Evolutionary conservation across 306 rosid species (phyloP).

Genomic region (Cicer pinnatifidum): DNA sequence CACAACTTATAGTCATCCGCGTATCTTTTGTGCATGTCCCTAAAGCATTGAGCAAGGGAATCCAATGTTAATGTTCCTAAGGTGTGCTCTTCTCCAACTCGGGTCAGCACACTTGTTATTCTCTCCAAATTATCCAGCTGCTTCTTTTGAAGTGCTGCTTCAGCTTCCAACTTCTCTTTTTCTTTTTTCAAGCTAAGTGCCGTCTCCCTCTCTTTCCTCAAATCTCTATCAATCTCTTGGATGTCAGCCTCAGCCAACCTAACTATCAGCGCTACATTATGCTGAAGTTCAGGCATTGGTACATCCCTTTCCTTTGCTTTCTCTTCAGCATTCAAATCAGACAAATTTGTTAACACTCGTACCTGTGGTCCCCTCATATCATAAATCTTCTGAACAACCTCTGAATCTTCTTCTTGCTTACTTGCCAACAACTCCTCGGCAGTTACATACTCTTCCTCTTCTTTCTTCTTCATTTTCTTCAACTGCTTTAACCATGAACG

Average conservation of each 20-base stretch:
- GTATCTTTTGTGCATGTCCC: constrained; percentile 61
- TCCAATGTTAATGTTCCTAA: constrained; percentile 74
- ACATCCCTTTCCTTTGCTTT: constrained; percentile 59
- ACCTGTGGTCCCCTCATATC: constrained; percentile 64
- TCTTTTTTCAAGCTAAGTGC: constrained; percentile 79
- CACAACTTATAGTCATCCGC: constrained; percentile 75
- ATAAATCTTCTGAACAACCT: constrained; percentile 73
- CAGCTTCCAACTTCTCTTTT: constrained; percentile 67
- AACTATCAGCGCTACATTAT: constrained; percentile 51
- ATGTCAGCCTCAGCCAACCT: constrained; percentile 58
- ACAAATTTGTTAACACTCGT: constrained; percentile 54
- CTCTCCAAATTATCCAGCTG: constrained; percentile 68
- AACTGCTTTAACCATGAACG: constrained; percentile 68
- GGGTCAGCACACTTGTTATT: constrained; percentile 59
- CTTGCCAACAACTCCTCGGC: constrained; percentile 77
- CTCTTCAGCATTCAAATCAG: constrained; percentile 67
- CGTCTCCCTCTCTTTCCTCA: constrained; percentile 72
- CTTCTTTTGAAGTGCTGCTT: constrained; percentile 64
- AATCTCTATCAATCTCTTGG: constrained; percentile 57
- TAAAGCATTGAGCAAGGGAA: constrained; percentile 65
- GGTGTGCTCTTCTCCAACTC: constrained; percentile 61
- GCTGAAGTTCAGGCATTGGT: constrained; percentile 67
- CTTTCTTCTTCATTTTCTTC: constrained; percentile 51
- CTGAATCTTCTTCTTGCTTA: constrained; percentile 71
- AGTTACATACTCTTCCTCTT: constrained; percentile 60